A percentile compares a stretch with the other conserved stretches of the same genome.
Evolutionary conservation across 805 yeast genomes (phyloP).

Genomic region (Sungouiella thailandica): DNA sequence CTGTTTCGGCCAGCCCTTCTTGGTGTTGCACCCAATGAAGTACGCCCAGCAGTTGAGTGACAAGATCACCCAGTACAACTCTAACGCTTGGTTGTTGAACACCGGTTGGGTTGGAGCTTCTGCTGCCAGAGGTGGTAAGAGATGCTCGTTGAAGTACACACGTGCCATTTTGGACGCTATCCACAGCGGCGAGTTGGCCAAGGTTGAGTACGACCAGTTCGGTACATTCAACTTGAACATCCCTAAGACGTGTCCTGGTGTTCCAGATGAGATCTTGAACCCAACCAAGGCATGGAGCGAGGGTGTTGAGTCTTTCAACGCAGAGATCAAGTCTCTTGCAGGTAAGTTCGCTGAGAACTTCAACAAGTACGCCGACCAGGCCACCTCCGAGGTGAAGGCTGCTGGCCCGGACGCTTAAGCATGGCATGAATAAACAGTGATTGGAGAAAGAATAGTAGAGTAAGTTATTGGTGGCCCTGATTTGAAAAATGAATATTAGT

Average conservation of each 20-base stretch:
- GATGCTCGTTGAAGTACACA: constrained; percentile 96
- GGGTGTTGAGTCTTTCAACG: constrained; percentile 34
- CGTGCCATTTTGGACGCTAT: constrained; percentile 93
- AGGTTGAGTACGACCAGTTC: constrained; percentile 77
- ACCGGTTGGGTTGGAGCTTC: constrained; percentile 99
- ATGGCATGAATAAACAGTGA: no score
- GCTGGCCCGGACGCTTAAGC: constrained; percentile 72
- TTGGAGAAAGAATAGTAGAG: no score
- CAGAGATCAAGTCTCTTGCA: constrained; percentile 57
- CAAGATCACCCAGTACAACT: constrained; percentile 82
- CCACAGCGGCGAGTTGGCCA: constrained; percentile 81
- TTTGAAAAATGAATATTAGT: no score
- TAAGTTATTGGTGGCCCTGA: no score
- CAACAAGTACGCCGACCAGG: constrained; percentile 73
- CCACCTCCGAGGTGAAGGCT: constrained; percentile 81
- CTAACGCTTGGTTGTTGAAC: constrained; percentile 93
- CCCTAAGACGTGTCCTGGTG: constrained; percentile 77
- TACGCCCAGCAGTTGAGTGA: constrained; percentile 94
- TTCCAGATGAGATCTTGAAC: constrained; percentile 79
- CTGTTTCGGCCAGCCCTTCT: constrained; percentile 98
- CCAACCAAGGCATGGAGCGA: constrained; percentile 78
- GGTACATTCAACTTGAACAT: constrained; percentile 83
- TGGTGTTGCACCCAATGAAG: constrained; percentile 96
- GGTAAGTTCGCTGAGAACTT: constrained; percentile 80
- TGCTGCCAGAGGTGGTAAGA: constrained; percentile 88